Evolutionary conservation across 345 rosid genomes (phyloP).

Genomic region (Xanthoceras sorbifolium): DNA sequence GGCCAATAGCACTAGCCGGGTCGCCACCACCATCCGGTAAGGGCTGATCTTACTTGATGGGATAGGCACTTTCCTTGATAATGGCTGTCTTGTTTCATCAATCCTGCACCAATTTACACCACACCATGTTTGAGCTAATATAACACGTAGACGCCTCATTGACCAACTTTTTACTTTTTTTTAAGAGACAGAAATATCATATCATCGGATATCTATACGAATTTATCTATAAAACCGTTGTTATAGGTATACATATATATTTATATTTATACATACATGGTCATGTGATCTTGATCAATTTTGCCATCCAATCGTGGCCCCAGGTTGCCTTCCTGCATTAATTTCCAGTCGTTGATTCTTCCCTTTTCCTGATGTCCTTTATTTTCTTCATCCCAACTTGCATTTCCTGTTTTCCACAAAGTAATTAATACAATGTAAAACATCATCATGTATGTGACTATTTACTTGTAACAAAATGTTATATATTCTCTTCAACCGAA

Average conservation of each 20-base stretch:
- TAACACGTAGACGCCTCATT: too few relatives aligned
- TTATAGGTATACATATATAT: too few relatives aligned
- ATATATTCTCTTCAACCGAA: too few relatives aligned
- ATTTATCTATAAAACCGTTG: too few relatives aligned
- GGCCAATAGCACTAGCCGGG: conserved; percentile 78
- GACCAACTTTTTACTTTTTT: too few relatives aligned
- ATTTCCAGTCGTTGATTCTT: conserved; percentile 81
- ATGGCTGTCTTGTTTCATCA: conserved; percentile 90
- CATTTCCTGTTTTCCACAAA: conserved; percentile 49
- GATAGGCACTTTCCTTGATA: conserved; percentile 88
- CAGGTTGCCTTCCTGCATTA: conserved; percentile 70
- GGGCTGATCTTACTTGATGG: conserved; percentile 93
- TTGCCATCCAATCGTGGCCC: conserved; percentile 64
- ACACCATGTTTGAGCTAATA: background rate
- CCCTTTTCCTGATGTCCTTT: conserved; percentile 72
- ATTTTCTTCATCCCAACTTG: conserved; percentile 72
- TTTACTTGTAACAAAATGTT: too few relatives aligned
- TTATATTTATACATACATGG: conserved; percentile 39
- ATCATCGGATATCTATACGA: too few relatives aligned
- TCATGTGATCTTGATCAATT: conserved; percentile 66
- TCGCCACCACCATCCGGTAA: conserved; percentile 90
- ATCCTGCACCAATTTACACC: conserved; percentile 49
- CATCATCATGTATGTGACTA: background rate
- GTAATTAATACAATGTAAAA: background rate
- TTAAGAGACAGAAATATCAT: too few relatives aligned